Conservation (phyloP, 2,329 filamentous ascomycete genomes). For the Anisogramma anomala region DNA sequence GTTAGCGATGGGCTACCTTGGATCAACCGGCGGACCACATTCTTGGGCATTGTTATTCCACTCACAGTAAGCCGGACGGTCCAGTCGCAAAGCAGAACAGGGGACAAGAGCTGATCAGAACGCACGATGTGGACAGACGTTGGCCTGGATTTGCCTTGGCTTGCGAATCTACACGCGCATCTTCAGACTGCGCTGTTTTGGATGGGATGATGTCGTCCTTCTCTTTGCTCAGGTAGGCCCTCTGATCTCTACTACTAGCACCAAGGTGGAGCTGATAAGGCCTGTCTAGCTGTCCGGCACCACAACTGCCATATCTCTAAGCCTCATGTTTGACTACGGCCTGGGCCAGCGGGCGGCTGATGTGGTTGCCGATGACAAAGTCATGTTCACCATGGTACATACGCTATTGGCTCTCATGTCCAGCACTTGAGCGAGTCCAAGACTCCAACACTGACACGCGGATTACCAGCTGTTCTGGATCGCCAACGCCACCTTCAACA, state of each 20-base stretch:
- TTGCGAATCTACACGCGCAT: constrained; percentile 15
- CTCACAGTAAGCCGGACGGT: constrained; percentile 5
- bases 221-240: constrained; percentile 11
- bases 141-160: constrained; percentile 12
- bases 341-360: constrained; percentile 3
- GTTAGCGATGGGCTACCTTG: constrained; percentile 2
- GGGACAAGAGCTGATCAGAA: too few relatives aligned
- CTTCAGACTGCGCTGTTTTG: constrained; percentile 10
- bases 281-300: not conserved
- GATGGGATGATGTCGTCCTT: constrained; percentile 17
- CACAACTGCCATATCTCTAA: not conserved
- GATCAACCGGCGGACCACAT: constrained; percentile 12
- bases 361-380: not conserved
- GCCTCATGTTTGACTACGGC: not conserved
- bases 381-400: constrained; percentile 8
- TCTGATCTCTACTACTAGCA: not conserved
- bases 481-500: constrained; percentile 14
- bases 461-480: constrained; percentile 13
- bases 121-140: too few relatives aligned
- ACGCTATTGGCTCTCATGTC: too few relatives aligned
- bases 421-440: too few relatives aligned
- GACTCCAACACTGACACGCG: not conserved
- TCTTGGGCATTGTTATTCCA: constrained; percentile 12
- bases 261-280: not conserved
- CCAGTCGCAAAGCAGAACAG: too few relatives aligned